Evolutionary conservation across 1,284 basidiomycete species (phyloP).

Genomic region (Ceratobasidium sp.): DNA sequence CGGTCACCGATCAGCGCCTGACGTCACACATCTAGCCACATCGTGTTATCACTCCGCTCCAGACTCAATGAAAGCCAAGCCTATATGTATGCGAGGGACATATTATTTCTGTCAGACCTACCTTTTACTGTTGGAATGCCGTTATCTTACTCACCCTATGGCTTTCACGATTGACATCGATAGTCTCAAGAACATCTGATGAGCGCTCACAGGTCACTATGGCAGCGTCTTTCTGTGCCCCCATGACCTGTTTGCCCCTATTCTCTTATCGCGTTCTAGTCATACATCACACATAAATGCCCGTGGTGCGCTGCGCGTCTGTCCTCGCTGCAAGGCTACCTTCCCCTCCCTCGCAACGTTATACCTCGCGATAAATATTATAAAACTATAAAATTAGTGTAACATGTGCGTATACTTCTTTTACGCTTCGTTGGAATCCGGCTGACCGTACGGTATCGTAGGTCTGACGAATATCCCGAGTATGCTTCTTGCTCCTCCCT

Average conservation of each 20-base stretch:
- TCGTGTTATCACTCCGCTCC: background rate
- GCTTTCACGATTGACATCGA: background rate
- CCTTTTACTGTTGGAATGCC: too few species aligned
- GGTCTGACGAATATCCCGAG: constrained; percentile 20
- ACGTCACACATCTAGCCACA: background rate
- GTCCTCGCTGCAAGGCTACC: too few species aligned
- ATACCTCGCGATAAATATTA: background rate
- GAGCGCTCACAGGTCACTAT: background rate
- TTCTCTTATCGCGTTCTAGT: background rate
- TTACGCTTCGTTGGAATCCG: background rate
- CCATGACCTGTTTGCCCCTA: background rate
- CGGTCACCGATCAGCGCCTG: background rate
- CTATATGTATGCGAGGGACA: too few species aligned
- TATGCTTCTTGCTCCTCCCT: background rate
- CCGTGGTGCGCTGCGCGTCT: background rate
- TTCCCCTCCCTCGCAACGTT: background rate
- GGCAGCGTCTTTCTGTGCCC: background rate
- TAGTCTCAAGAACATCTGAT: background rate
- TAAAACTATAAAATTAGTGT: background rate
- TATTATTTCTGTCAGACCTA: too few species aligned
- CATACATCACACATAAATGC: background rate
- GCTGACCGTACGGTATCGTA: background rate
- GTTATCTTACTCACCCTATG: background rate
- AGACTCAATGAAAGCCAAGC: too few species aligned
- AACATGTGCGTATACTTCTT: background rate